Conservation (phyloP, 2,329 filamentous ascomycete genomes). For the Hysterium pulicare region DNA sequence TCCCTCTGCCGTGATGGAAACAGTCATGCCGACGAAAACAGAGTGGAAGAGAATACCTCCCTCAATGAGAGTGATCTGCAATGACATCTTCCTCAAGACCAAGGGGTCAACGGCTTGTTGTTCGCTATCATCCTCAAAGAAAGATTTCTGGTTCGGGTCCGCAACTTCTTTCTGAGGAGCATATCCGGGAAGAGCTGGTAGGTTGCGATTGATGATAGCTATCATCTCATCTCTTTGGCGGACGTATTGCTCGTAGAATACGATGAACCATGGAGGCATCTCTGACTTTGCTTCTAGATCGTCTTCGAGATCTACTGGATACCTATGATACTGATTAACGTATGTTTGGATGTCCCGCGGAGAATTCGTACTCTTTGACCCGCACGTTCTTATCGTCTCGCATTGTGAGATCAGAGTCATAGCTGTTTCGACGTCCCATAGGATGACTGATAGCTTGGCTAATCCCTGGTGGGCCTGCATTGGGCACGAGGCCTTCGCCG, state of each 20-base stretch:
- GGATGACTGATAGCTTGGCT: slow-evolving; percentile 30
- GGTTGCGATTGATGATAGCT: slow-evolving; percentile 48
- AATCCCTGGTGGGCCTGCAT: slow-evolving; percentile 19
- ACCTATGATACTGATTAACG: too few species aligned
- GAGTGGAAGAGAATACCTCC: slow-evolving; percentile 63
- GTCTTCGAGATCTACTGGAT: slow-evolving; percentile 8
- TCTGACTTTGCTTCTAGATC: slow-evolving; percentile 33
- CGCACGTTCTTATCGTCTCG: slow-evolving; percentile 32
- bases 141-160: slow-evolving; percentile 23
- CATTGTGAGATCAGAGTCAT: slow-evolving; percentile 35
- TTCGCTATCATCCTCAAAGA: slow-evolving; percentile 37
- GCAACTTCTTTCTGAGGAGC: slow-evolving; percentile 21
- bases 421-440: slow-evolving; percentile 28
- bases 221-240: slow-evolving; percentile 60
- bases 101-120: slow-evolving; percentile 34
- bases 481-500: slow-evolving; percentile 36
- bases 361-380: slow-evolving; percentile 22
- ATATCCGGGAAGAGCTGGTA: slow-evolving; percentile 30
- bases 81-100: slow-evolving; percentile 36
- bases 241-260: slow-evolving; percentile 62
- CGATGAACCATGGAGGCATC: slow-evolving; percentile 62
- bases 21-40: slow-evolving; percentile 61
- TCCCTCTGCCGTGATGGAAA: slow-evolving; percentile 57
- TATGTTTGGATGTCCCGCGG: too few species aligned
- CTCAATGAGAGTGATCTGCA: slow-evolving; percentile 49